These are phyloP conservation scores for Hydnomerulius pinastri DNA, from an alignment of 768 basidiomycete genomes.

Conservation along the genomic window DNA sequence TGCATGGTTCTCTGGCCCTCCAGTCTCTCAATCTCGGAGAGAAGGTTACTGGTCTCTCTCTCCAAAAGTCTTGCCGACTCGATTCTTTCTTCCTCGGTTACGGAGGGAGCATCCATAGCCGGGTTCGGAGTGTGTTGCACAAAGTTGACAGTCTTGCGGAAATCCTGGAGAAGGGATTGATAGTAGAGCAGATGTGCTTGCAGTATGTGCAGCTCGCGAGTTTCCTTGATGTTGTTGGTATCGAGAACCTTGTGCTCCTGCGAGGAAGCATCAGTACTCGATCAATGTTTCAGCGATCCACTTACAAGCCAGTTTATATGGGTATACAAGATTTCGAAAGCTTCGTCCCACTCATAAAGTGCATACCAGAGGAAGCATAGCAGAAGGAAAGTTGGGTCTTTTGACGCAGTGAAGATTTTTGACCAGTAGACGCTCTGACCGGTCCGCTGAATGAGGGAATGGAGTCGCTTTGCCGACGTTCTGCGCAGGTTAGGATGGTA, in stretches of 20 bases:
- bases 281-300: not conserved
- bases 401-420: conserved; percentile 24
- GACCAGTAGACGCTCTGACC: conserved; percentile 36
- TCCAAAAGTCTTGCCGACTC: conserved; percentile 38
- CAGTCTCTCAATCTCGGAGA: conserved; percentile 51
- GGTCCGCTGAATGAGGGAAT: conserved; percentile 29
- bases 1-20: conserved; percentile 36
- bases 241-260: conserved; percentile 49
- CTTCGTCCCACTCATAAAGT: conserved; percentile 64
- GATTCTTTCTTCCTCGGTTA: conserved; percentile 11
- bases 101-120: conserved; percentile 35
- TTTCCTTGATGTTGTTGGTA: conserved; percentile 43
- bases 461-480: conserved; percentile 26
- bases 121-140: conserved; percentile 51
- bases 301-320: conserved; percentile 55
- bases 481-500: conserved; percentile 27
- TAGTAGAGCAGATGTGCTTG: conserved; percentile 62
- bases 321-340: conserved; percentile 50
- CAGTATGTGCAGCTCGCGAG: conserved; percentile 55
- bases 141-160: conserved; percentile 53
- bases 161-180: conserved; percentile 53
- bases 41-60: conserved; percentile 48
- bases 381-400: conserved; percentile 58
- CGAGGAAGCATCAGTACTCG: not conserved
- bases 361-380: conserved; percentile 59